These are phyloP conservation scores for Blepharisma stoltei DNA, from an alignment of 73 alveolate genomes.

Conservation along the genomic window DNA sequence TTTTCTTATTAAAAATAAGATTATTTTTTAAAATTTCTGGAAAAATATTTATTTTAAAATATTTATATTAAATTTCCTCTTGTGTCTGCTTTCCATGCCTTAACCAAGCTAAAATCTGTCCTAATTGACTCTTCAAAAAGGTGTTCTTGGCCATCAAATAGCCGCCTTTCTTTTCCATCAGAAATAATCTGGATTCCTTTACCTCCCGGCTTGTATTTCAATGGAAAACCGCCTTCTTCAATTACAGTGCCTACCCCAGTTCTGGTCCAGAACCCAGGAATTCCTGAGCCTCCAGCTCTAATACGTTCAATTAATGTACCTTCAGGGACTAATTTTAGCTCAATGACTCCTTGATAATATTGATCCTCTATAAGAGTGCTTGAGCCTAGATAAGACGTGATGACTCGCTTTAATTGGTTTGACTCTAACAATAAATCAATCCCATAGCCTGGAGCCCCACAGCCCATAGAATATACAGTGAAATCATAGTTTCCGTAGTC, in stretches of 20 bases:
- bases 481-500: constrained; percentile 55
- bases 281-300: constrained; percentile 90
- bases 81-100: constrained; percentile 79
- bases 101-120: constrained; percentile 67
- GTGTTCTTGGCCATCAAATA: constrained; percentile 61
- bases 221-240: constrained; percentile 76
- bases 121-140: constrained; percentile 65
- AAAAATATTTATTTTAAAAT: constrained; percentile 61
- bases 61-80: constrained; percentile 81
- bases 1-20: constrained; percentile 54
- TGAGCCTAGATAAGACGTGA: constrained; percentile 55
- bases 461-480: constrained; percentile 68
- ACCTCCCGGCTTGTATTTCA: constrained; percentile 56
- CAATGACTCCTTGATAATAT: constrained; percentile 65
- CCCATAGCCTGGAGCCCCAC: constrained; percentile 45
- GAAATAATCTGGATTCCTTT: constrained; percentile 30
- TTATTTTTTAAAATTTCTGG: constrained; percentile 67
- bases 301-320: constrained; percentile 84
- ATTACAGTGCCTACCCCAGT: constrained; percentile 83
- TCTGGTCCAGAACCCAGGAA: constrained; percentile 78
- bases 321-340: constrained; percentile 74
- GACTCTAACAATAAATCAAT: background rate
- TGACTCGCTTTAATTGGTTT: constrained; percentile 28
- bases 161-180: constrained; percentile 13
- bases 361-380: constrained; percentile 53